phyloP scores from a whole-genome alignment of 73 alveolate genomes.

The Paramecium pentaurelia region DNA sequence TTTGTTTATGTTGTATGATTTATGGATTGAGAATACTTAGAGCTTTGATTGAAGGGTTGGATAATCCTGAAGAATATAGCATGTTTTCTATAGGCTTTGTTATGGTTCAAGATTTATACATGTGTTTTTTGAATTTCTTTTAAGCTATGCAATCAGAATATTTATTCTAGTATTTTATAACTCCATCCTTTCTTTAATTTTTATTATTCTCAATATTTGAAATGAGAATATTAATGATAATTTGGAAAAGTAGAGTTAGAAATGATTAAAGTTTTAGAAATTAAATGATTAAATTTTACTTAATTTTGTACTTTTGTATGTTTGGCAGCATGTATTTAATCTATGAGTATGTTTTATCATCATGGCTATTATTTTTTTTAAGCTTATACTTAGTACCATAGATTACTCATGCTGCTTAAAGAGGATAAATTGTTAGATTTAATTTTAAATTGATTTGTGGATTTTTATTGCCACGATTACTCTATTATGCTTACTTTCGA shows the following conservation, averaged over 20 bases:
- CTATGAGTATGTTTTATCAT: neutral
- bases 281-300: neutral
- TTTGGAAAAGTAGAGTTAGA: conserved; percentile 40
- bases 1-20: neutral
- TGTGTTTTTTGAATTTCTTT: neutral
- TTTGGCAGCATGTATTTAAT: neutral
- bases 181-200: conserved; percentile 51
- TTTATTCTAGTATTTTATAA: conserved; percentile 43
- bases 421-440: conserved; percentile 41
- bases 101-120: neutral
- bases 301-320: neutral
- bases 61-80: conserved; percentile 1
- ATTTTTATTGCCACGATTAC: conserved; percentile 33
- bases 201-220: conserved; percentile 39
- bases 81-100: neutral
- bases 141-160: neutral
- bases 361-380: conserved; percentile 7
- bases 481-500: conserved; percentile 27
- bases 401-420: conserved; percentile 20
- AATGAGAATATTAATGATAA: conserved; percentile 43
- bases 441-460: neutral
- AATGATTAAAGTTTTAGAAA: neutral
- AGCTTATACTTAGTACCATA: conserved; percentile 27
- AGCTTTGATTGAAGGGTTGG: neutral
- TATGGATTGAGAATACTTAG: neutral